Conservation (phyloP, 345 rosid genomes). For the Pistacia vera region DNA sequence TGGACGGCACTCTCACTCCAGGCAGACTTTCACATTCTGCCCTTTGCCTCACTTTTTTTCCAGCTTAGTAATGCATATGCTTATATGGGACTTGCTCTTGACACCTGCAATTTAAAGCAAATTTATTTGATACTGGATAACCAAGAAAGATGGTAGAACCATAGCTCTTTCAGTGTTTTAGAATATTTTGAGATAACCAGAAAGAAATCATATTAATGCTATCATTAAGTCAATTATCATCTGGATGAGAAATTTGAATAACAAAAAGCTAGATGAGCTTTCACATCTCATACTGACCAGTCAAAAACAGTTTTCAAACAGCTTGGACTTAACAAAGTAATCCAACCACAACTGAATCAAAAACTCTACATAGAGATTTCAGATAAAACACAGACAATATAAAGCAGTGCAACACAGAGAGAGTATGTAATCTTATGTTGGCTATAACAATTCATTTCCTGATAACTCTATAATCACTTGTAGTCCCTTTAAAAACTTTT, state of each 20-base stretch:
- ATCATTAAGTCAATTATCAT: neutral
- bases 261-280: neutral
- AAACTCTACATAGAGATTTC: neutral
- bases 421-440: no score
- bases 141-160: neutral
- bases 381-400: no score
- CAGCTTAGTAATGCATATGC: neutral
- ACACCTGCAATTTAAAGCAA: conserved; percentile 19
- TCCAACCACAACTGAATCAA: neutral
- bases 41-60: neutral
- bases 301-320: neutral
- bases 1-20: neutral
- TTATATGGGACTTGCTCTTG: conserved; percentile 32
- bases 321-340: neutral
- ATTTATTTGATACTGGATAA: neutral
- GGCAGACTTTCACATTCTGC: neutral
- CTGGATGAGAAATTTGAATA: neutral
- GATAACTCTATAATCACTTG: neutral
- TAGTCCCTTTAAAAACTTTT: neutral
- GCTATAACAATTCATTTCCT: neutral
- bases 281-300: neutral
- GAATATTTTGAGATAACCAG: neutral
- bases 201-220: neutral
- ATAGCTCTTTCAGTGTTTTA: neutral
- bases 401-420: neutral